These are phyloP conservation scores for Punica granatum DNA, from an alignment of 345 rosid genomes.

Conservation along the genomic window DNA sequence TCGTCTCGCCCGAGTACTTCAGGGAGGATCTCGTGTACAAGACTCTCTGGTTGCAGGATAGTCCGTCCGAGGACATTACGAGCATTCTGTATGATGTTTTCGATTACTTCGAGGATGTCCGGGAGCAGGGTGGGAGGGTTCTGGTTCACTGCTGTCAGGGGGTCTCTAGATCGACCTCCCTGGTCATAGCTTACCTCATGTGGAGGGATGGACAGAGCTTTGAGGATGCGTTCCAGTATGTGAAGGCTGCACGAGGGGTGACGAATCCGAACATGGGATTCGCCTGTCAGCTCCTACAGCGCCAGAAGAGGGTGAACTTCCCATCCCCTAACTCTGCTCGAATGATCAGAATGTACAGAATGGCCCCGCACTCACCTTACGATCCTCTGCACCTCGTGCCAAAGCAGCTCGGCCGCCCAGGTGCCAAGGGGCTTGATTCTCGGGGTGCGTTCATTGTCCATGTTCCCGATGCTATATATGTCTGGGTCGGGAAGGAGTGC, in stretches of 20 bases:
- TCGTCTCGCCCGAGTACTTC: conserved; percentile 69
- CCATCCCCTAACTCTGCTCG: conserved; percentile 53
- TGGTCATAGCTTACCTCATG: conserved; percentile 74
- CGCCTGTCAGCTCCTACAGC: conserved; percentile 68
- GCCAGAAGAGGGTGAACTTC: conserved; percentile 70
- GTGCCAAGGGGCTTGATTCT: conserved; percentile 42
- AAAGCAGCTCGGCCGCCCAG: conserved; percentile 41
- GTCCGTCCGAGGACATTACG: conserved; percentile 63
- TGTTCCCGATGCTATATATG: conserved; percentile 47
- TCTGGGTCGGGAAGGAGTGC: conserved; percentile 57
- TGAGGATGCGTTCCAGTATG: conserved; percentile 63
- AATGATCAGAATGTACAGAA: conserved; percentile 48
- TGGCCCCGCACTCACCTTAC: conserved; percentile 75
- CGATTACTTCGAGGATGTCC: conserved; percentile 72
- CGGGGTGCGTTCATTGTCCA: conserved; percentile 63
- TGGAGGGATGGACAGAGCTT: conserved; percentile 75
- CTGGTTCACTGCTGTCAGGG: conserved; percentile 73
- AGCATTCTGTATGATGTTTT: conserved; percentile 70
- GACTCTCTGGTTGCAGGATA: conserved; percentile 70
- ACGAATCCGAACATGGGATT: conserved; percentile 74
- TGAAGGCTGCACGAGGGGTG: conserved; percentile 65
- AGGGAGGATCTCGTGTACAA: conserved; percentile 66
- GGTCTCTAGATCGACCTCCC: conserved; percentile 53
- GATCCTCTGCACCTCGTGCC: conserved; percentile 76
- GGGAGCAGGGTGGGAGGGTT: conserved; percentile 61